A percentile compares a stretch with the other conserved stretches of the same genome.
Conservation (phyloP, 1,284 basidiomycete genomes). For the Exobasidium cylindrosporum region DNA sequence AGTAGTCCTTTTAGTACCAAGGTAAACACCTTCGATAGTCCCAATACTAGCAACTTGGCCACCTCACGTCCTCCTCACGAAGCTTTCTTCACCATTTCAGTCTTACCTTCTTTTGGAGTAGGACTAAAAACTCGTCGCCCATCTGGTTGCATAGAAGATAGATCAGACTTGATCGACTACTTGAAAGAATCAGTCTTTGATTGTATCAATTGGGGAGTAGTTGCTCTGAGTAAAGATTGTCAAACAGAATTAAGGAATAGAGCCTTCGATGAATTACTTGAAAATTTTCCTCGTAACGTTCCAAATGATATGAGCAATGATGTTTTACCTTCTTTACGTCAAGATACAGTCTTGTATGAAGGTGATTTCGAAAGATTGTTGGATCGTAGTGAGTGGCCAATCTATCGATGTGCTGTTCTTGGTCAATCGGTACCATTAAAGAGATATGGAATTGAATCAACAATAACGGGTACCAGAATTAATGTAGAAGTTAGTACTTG, state of each 20-base stretch:
- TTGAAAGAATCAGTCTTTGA: not conserved
- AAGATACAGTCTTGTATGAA: slow-evolving; percentile 31
- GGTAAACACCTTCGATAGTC: not conserved
- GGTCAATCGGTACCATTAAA: slow-evolving; percentile 11
- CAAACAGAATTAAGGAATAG: not conserved
- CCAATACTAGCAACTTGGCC: not conserved
- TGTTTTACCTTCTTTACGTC: not conserved
- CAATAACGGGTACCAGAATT: slow-evolving; percentile 25
- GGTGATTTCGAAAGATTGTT: slow-evolving; percentile 39
- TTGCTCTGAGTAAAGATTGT: not conserved
- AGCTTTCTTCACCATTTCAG: not conserved
- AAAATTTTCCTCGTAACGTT: too few species aligned
- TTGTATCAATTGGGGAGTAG: not conserved
- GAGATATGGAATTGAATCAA: not conserved
- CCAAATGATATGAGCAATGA: not conserved
- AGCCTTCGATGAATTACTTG: not conserved
- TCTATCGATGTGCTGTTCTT: slow-evolving; percentile 41
- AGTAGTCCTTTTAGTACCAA: not conserved
- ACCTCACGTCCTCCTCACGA: not conserved
- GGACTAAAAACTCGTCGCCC: not conserved
- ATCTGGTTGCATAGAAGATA: slow-evolving; percentile 6
- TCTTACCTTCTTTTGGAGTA: not conserved
- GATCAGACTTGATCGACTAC: not conserved
- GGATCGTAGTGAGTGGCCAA: slow-evolving; percentile 35
- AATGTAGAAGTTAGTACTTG: slow-evolving; percentile 26